phyloP scores from a whole-genome alignment of 495 filamentous ascomycete species.

The Lasiosphaeria miniovina region DNA sequence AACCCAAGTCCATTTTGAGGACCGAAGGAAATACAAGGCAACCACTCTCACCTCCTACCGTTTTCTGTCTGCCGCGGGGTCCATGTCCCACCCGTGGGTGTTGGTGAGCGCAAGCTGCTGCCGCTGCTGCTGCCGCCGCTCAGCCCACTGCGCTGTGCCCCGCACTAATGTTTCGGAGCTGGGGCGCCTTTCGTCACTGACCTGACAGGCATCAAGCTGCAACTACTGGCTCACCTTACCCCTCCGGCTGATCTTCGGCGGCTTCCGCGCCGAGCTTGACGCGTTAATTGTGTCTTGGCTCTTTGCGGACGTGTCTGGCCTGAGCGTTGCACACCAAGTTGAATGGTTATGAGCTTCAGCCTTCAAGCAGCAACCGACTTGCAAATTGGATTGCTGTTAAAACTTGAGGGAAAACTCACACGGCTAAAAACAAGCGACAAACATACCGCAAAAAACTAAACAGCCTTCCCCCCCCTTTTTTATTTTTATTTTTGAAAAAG shows the following conservation, averaged over 20 bases:
- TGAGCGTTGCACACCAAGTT: no score
- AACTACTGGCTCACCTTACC: background rate
- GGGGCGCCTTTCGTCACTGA: background rate
- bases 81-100: background rate
- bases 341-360: background rate
- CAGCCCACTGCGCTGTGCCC: constrained; percentile 10
- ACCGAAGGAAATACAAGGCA: background rate
- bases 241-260: constrained; percentile 23
- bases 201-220: background rate
- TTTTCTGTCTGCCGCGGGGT: no score
- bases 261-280: background rate
- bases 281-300: constrained; percentile 59
- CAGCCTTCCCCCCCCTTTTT: background rate
- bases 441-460: background rate
- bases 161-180: constrained; percentile 9
- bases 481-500: no score
- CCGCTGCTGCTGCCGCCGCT: constrained; percentile 3
- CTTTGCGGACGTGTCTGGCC: no score
- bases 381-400: background rate
- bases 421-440: background rate
- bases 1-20: background rate
- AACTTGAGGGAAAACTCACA: background rate
- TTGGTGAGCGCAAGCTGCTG: constrained; percentile 7
- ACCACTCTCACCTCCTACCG: background rate
- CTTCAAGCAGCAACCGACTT: background rate